Evolutionary conservation across 202 grass and related monocot genomes (phyloP), one percentile per base, ranked within the genome.

Genomic region (Musa balbisiana): DNA sequence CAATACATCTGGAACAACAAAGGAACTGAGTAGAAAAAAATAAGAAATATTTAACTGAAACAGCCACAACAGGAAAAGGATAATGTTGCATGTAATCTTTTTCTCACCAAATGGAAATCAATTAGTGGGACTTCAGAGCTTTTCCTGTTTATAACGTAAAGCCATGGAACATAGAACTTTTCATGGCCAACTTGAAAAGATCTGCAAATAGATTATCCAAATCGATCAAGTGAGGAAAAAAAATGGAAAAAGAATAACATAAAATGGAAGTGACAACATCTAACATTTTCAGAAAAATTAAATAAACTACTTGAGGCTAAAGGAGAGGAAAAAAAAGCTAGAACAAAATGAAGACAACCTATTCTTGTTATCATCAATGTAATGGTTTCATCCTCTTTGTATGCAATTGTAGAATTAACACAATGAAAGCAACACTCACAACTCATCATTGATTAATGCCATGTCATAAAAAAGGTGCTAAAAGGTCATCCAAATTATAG

Each of bases 61-160:
- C 8, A 51, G 11, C 51, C 33, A 43, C 14, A 50, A 70, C 17
- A 51, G 20, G 11, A 70, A 51, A 51, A 21, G 33, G 33, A 25
- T 11, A n/a, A 51, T 10, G 20, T 10, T 51, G 27, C 3, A 56
- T 16, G 11, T 16, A 19, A 55, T 2, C 8, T 23, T 9, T 72
- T 63, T 72, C 88, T 94, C 82, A 99, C 91, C 77, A 99, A 83
- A 89, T 99, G 85, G 76, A 99, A 99, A 89, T 99, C 89, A 49
- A 99, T 92, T 85, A 94, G 52, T 68, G 95, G 95, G 79, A 99
- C 88, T 88, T 94, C 87, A 76, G 95, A 85, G 72, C 85, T 90
- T 82, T 94, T 99, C 60, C 95, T 91, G 80, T 99, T 99, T 85
- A 99, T 89, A 74, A 99, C 87, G 81, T 92, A 99, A 80, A 99